Percentiles rank a stretch among this genome's conserved stretches.
Evolutionary conservation across 2,329 filamentous ascomycete genomes (phyloP).

Genomic region (Furcasterigmium furcatum): DNA sequence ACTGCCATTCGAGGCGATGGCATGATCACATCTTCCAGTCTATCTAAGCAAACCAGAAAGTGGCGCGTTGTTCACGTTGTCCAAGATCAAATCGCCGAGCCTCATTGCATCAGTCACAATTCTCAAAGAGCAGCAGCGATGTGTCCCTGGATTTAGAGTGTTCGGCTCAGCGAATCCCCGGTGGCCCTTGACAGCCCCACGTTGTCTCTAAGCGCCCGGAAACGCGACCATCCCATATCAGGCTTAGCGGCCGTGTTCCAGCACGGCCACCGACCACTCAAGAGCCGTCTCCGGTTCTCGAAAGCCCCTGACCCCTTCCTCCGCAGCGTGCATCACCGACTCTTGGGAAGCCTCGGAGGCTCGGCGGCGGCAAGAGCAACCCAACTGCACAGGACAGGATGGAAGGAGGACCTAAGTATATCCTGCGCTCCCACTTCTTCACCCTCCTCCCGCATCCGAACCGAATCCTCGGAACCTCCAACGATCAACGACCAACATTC

Average conservation of each 20-base stretch:
- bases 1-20: too few relatives aligned
- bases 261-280: constrained; percentile 9
- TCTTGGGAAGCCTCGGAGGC: neutral
- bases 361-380: constrained; percentile 1
- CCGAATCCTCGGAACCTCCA: constrained; percentile 1
- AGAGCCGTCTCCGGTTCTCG: neutral
- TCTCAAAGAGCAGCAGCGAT: too few relatives aligned
- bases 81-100: too few relatives aligned
- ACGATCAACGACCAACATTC: neutral
- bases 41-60: too few relatives aligned
- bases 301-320: neutral
- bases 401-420: constrained; percentile 7
- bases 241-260: constrained; percentile 10
- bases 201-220: constrained; percentile 10
- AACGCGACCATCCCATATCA: constrained; percentile 6
- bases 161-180: neutral
- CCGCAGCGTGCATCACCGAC: neutral
- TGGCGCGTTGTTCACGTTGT: too few relatives aligned
- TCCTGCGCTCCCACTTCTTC: neutral
- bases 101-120: too few relatives aligned
- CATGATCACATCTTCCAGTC: too few relatives aligned
- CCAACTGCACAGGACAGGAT: constrained; percentile 4
- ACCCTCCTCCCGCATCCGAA: neutral
- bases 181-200: constrained; percentile 1
- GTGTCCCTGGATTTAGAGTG: neutral